A percentile compares a stretch with the other conserved stretches of the same genome.
Evolutionary conservation across 305 asterid species (phyloP).

Genomic region (Rubia tinctorum): DNA sequence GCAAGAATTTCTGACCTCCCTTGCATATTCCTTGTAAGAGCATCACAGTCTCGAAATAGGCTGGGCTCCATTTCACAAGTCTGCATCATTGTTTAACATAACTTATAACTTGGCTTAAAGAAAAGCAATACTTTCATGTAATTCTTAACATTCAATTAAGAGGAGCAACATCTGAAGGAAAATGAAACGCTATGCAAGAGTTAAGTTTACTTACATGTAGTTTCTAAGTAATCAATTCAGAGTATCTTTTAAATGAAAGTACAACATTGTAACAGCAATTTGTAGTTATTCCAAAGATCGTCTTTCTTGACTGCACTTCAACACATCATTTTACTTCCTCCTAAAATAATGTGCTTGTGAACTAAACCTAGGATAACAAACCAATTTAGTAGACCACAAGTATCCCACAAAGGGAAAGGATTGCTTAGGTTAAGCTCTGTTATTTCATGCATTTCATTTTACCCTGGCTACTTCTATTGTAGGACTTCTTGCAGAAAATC

Average conservation of each 20-base stretch:
- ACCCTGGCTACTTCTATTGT: background rate
- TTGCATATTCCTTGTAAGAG: conserved; percentile 57
- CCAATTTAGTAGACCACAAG: background rate
- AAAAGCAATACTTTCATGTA: conserved; percentile 44
- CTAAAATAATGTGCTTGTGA: background rate
- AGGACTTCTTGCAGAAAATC: background rate
- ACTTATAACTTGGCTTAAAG: background rate
- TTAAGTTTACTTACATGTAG: background rate
- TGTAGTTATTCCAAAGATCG: background rate
- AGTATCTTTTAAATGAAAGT: background rate
- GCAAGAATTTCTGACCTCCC: conserved; percentile 82
- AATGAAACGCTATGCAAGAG: background rate
- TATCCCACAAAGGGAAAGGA: background rate
- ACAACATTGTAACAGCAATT: background rate
- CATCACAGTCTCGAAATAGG: conserved; percentile 63
- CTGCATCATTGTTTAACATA: conserved; percentile 24
- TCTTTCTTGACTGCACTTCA: background rate
- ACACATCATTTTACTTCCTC: background rate
- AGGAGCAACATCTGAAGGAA: background rate
- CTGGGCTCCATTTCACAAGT: conserved; percentile 58
- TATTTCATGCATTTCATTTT: background rate
- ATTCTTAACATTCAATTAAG: background rate
- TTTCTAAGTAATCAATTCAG: background rate
- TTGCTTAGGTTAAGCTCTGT: background rate
- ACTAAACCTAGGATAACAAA: background rate